Base-by-base conservation (phyloP, 352 stramenopile genomes). In the Globisporangium heterothallicum region DNA sequence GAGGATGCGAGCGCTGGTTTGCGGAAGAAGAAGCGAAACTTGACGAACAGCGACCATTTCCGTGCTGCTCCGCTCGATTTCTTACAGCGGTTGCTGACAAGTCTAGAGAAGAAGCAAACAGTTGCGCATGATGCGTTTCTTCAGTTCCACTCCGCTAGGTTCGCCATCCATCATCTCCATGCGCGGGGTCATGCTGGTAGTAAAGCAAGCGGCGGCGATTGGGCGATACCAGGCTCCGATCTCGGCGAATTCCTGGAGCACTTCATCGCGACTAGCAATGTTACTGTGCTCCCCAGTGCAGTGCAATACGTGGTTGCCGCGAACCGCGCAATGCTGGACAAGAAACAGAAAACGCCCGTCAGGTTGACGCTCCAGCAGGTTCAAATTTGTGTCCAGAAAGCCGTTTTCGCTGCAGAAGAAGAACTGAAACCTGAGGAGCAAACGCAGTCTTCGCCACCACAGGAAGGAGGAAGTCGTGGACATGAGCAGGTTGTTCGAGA, bases 361-460 rank as follows among this genome's bases (percentile, higher is more conserved):
- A 48, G 24, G 6, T 49, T 74, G 2, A 42, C 59, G 1, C 42
- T 71, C n/a, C 21, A 50, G 12, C 62, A 75, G 35, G 34, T 78
- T 3, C 61, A 65, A 34, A 45, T 59, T 13, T 65, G 56, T 8
- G 59, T 68, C 1, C 56, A 72, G 22, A 68, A 54, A 24, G 66
- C 68, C 6, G 16, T 75, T 7, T 42, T 75, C 9, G 34, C 36
- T 0, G 57, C 68, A 1, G 63, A 72, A 22, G 63, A 72, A 18
- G 45, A 61, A 4, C n/a, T 52, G 25, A 22, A 47, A 16, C 30
- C 21, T 9, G 40, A 42, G 9, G 10, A 42, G 12, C 13, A 29
- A 16, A 6, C 7, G 9, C 21, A 14, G 4, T 10, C 2, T 6
- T 16, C 6, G 12, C 32, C 22, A 14, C 14, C 24, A 53, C 3